Percentiles rank a stretch among this genome's conserved stretches.
These are phyloP conservation scores for Lignosus rhinocerotis DNA, from an alignment of 1,284 basidiomycete genomes.

Conservation along the genomic window DNA sequence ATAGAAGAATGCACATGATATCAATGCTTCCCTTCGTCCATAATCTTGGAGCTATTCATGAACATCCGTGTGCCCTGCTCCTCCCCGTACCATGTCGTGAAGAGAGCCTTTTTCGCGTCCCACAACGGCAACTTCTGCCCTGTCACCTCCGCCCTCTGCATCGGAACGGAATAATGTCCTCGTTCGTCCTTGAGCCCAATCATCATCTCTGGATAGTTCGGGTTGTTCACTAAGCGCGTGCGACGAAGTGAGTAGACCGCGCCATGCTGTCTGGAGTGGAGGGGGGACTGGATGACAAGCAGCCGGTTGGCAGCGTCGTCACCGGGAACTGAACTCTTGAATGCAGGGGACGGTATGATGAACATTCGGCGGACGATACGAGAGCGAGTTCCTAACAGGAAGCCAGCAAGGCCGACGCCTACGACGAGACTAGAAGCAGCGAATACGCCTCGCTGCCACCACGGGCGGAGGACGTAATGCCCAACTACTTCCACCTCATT, in stretches of 20 bases:
- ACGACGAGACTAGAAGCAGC: conserved; percentile 33
- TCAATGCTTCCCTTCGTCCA: neutral
- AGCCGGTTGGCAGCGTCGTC: conserved; percentile 7
- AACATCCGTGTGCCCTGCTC: conserved; percentile 16
- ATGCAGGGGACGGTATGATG: conserved; percentile 31
- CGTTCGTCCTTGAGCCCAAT: conserved; percentile 38
- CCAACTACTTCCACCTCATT: conserved; percentile 9
- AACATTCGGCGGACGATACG: conserved; percentile 39
- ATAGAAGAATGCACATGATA: neutral
- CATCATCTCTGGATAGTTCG: conserved; percentile 36
- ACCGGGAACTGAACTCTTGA: neutral
- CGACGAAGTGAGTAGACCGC: conserved; percentile 27
- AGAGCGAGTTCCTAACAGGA: conserved; percentile 37
- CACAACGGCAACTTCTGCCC: conserved; percentile 30
- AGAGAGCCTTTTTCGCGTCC: conserved; percentile 26
- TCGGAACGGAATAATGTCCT: conserved; percentile 43
- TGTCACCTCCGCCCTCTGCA: conserved; percentile 36
- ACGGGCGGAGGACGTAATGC: conserved; percentile 35
- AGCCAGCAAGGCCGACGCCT: conserved; percentile 36
- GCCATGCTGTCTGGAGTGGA: conserved; percentile 33
- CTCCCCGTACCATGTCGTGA: conserved; percentile 26
- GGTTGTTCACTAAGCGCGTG: conserved; percentile 9
- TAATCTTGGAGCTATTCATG: conserved; percentile 13
- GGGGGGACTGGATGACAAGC: conserved; percentile 41
- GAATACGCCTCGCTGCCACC: conserved; percentile 39